Base-by-base conservation (phyloP, 495 filamentous ascomycete genomes). In the Penicillium atrosanguineum region DNA sequence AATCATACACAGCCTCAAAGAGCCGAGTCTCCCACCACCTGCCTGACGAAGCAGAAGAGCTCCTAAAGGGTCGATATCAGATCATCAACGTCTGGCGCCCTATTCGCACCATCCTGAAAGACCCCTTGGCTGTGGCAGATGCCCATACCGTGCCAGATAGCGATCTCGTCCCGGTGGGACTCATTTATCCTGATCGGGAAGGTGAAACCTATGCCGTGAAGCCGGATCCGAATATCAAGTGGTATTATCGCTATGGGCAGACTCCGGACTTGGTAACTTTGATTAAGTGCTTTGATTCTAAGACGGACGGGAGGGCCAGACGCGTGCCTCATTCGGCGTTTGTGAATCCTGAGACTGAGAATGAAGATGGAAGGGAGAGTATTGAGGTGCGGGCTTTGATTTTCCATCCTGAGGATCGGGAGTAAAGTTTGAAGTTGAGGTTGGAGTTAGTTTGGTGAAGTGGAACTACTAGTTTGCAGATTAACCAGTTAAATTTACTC, bases 41-140 rank as follows among this genome's bases (percentile, higher is more conserved):
- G 1, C 84, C 80, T 0, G 80, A 79, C 9, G 83, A 88, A 29
- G 86, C 85, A 0, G 73, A 78, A 2, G 66, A 75, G 61, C 76
- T 91, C 0, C 66, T 87, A 7, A 76, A 83, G 57, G 80, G 80
- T 20, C 79, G 87, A 7, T 85, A 83, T 61, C 86, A 90, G 63
- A 87, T 90, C 64, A 88, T 91, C 72, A 90, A 90, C 56, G 86
- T 89, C 51, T 90, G 87, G 87, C 83, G 87, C 0, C 87, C 87
- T 1, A 88, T 90, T 58, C 79, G 79, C 53, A 78, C 77, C 0
- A 81, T 89, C 44, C 63, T 72, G 31, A 79, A 80, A 39, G 84
- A 88, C 59, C 85, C 86, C 0, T 70, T 89, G 0, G 79, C 78
- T 4, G 72, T 88, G 16, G 84, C 84, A 0, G 83, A 87, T 45